These are phyloP conservation scores for Neurospora tetraspora DNA, from an alignment of 495 filamentous ascomycete species.

Conservation along the genomic window DNA sequence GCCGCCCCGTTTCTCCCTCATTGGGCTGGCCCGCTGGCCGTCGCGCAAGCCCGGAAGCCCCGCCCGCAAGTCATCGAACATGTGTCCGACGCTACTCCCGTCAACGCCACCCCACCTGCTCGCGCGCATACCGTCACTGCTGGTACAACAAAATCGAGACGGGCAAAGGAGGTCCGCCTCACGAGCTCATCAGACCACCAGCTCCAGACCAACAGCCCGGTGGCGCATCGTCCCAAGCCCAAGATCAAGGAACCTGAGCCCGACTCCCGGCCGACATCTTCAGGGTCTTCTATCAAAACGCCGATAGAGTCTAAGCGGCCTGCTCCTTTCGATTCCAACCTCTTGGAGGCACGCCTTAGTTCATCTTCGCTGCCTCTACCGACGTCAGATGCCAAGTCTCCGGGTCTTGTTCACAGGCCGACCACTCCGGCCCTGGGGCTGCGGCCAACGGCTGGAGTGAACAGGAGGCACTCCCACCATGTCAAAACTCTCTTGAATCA, in stretches of 20 bases:
- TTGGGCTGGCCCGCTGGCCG: slow-evolving; percentile 59
- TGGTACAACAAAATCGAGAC: slow-evolving; percentile 34
- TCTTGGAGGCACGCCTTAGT: slow-evolving; percentile 45
- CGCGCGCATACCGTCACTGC: slow-evolving; percentile 54
- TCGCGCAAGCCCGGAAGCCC: slow-evolving; percentile 63
- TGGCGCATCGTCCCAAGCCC: slow-evolving; percentile 20
- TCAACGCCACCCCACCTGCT: slow-evolving; percentile 41
- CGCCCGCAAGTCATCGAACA: slow-evolving; percentile 31
- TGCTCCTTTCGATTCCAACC: slow-evolving; percentile 4
- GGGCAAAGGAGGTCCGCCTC: slow-evolving; percentile 33
- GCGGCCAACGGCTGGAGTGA: slow-evolving; percentile 37
- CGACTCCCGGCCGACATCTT: slow-evolving; percentile 9
- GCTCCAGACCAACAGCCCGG: slow-evolving; percentile 3
- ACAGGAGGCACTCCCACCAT: slow-evolving; percentile 39
- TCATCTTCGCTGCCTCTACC: background rate
- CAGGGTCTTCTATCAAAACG: slow-evolving; percentile 4
- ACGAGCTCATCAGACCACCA: slow-evolving; percentile 30
- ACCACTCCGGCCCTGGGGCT: slow-evolving; percentile 42
- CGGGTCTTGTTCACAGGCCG: slow-evolving; percentile 32
- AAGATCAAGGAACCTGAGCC: slow-evolving; percentile 5
- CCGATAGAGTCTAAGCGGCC: background rate
- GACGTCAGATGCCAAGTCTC: slow-evolving; percentile 37
- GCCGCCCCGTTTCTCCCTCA: slow-evolving; percentile 42
- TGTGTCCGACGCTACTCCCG: slow-evolving; percentile 33
- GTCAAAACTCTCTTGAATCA: slow-evolving; percentile 38